These are phyloP conservation scores for Termitomyces sp. DNA, from an alignment of 768 basidiomycete genomes.

Conservation along the genomic window DNA sequence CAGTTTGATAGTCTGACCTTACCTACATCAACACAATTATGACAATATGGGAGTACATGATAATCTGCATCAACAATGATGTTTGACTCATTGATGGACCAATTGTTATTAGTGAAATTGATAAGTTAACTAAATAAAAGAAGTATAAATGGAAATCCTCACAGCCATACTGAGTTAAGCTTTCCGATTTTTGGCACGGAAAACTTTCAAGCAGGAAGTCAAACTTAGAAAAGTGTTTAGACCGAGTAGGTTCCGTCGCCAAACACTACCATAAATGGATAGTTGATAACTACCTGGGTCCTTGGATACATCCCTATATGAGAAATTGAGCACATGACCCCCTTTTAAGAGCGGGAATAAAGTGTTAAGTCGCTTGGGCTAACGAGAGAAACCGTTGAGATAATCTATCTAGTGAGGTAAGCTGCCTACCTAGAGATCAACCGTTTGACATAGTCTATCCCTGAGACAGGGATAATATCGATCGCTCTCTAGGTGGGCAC, in stretches of 20 bases:
- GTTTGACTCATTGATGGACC: not conserved
- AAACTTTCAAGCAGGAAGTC: not conserved
- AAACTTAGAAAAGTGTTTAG: not conserved
- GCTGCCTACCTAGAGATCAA: no score
- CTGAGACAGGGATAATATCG: no score
- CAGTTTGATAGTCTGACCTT: not conserved
- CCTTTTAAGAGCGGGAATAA: no score
- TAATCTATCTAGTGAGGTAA: no score
- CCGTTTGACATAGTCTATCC: no score
- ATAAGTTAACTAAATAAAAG: not conserved
- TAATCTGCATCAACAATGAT: not conserved
- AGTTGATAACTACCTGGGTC: not conserved
- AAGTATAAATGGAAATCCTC: not conserved
- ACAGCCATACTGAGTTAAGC: not conserved
- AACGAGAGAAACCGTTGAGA: no score
- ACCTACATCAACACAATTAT: no score
- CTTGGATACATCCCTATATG: no score
- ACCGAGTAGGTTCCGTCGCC: no score
- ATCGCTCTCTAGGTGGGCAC: no score
- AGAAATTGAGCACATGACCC: no score
- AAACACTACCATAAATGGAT: not conserved
- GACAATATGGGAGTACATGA: not conserved
- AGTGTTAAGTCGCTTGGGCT: no score
- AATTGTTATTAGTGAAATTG: not conserved
- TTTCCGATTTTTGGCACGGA: not conserved